Evolutionary conservation across 1,284 basidiomycete species (phyloP), one percentile per base, ranked within the genome.

Genomic region (Leccinum griseonigrum): DNA sequence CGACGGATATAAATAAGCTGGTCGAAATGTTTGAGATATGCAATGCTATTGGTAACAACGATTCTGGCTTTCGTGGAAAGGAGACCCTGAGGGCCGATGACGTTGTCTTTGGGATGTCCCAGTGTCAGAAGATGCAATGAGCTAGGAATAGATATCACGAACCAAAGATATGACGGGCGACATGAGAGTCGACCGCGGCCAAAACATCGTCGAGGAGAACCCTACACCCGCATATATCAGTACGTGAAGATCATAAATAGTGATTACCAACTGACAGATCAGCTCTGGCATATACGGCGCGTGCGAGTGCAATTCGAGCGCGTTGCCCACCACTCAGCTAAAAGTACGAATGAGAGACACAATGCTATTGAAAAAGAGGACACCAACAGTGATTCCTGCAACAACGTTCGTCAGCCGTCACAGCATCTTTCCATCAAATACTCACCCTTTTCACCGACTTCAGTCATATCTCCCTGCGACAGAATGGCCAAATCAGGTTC

Each of bases 1-100:
- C 87, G 84, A 26, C 93, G 89, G 36, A 98, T 78, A 75, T 91
- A 94, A 60, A 86, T 76, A 32, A 98, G 81, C 63, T 91, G 83
- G 72, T 97, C 91, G 56, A 93, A 91, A 62, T 94, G 82, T 55
- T 85, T 84, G 56, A 96, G 81, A 72, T 92, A 96, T 16, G 94
- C 85, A 48, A 98, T 88, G 54, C 90, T 90, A 75, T 98, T 96
- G 22, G 95, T 97, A 62, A 96, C 93, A 3, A 98, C 78, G 57
- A 98, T 83, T 29, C 96, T 83, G 5, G 94, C 94, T 76, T 97
- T 97, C 48, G 85, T 84, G 16, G 90, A 84, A 32, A 98, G 85
- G 3, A 98, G 71, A 60, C 96, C 96, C 58, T 86, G 79, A 1
- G 95, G 95, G 3, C 96, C 96, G 62, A 98, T 91, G 36, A 98